Base-by-base conservation (phyloP, 1,284 basidiomycete genomes). In the Thecaphora frezii region DNA sequence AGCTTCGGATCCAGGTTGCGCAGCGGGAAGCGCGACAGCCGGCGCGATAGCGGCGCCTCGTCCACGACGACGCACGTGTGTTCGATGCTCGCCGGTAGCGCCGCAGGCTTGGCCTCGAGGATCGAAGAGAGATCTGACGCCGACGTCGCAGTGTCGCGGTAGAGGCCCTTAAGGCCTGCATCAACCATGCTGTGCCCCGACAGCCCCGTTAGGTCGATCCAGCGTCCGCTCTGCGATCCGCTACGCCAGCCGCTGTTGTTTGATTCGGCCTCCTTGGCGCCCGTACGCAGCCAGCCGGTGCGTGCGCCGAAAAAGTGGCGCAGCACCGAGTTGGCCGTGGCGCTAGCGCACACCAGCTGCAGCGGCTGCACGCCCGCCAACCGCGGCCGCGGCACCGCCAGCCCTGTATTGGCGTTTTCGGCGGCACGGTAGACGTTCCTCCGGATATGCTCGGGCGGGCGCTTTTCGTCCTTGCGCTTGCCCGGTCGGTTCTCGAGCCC, bases 291-390 rank as follows among this genome's bases (percentile, higher is more conserved):
- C 76, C 76, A 78, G 23, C 76, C 76, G 1, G 76, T 78, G 7
- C 73, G 62, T 5, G 73, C 73, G 25, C 68, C 73, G 30, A 78
- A 58, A 43, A 77, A 78, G 52, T 78, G 69, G 25, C 76, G 68
- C 53, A 78, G 53, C 10, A 78, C 75, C 18, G 74, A 67, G 44
- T 77, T 77, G 28, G 76, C 75, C 8, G 73, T 78, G 1, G 76
- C 76, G 26, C 71, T 74, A 24, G 66, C 63, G 22, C 63, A 55
- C 1, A 78, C 62, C 5, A 78, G 59, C 55, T 78, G 76, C 33
- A 78, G 42, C 19, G 74, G 73, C 26, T 58, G 49, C 5, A 48
- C 51, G n/a, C 62, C 67, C 0, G 50, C 26, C 13, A 21, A 22
- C 10, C 67, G 67, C 33, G 51, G n/a, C 13, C 42, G 63, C 36